Percentiles rank a stretch among this genome's conserved stretches.
phyloP scores from a whole-genome alignment of 1,139 yeast species.

The Candida dubliniensis region DNA sequence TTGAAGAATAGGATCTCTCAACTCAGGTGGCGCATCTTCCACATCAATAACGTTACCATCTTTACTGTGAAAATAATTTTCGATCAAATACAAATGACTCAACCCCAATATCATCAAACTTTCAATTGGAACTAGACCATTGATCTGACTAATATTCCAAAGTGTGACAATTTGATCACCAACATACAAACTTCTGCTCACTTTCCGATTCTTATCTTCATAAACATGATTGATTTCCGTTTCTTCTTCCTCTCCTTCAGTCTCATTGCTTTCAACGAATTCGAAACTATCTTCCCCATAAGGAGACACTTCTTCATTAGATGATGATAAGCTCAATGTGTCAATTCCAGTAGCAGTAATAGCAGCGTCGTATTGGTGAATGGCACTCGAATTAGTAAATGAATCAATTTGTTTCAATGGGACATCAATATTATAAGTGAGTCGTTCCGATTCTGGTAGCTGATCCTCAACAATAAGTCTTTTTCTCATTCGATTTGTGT shows the following conservation, averaged over 20 bases:
- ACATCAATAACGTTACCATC: constrained; percentile 67
- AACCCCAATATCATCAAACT: constrained; percentile 71
- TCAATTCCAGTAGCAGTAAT: constrained; percentile 24
- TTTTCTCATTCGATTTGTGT: constrained; percentile 62
- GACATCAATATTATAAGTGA: constrained; percentile 40
- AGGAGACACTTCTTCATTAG: constrained; percentile 15
- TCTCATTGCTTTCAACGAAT: constrained; percentile 15
- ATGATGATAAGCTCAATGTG: constrained; percentile 25
- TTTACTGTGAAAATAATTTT: constrained; percentile 60
- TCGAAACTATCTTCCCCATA: constrained; percentile 39
- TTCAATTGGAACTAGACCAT: constrained; percentile 72
- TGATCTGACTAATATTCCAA: constrained; percentile 74
- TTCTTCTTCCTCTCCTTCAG: constrained; percentile 19
- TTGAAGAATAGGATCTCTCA: constrained; percentile 67
- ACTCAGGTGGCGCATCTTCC: constrained; percentile 59
- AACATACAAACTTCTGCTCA: constrained; percentile 61
- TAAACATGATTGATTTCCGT: constrained; percentile 26
- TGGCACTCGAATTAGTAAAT: constrained; percentile 4
- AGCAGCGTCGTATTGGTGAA: constrained; percentile 19
- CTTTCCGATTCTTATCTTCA: constrained; percentile 74
- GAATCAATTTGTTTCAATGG: constrained; percentile 32
- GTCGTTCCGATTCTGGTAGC: constrained; percentile 42
- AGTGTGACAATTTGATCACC: constrained; percentile 71
- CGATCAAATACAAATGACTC: constrained; percentile 63
- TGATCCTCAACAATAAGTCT: constrained; percentile 56